A percentile compares a stretch with the other conserved stretches of the same genome.
phyloP scores from a whole-genome alignment of 2,329 filamentous ascomycete species.

The Xylariaceae sp. region DNA sequence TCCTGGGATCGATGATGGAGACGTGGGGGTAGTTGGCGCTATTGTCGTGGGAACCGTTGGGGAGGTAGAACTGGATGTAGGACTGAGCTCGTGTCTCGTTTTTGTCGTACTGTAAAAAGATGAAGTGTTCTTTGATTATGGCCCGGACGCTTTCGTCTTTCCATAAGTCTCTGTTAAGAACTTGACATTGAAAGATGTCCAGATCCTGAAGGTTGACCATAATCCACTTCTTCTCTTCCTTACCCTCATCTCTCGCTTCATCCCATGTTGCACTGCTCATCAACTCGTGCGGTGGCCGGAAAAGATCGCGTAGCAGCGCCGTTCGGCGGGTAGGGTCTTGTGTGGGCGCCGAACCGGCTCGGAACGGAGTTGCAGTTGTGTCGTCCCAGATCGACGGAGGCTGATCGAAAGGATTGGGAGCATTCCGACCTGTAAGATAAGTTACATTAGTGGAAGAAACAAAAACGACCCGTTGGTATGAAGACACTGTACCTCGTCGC shows the following conservation, averaged over 20 bases:
- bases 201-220: slow-evolving; percentile 93
- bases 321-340: slow-evolving; percentile 58
- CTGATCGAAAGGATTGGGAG: slow-evolving; percentile 30
- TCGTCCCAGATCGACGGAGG: slow-evolving; percentile 32
- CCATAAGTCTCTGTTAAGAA: slow-evolving; percentile 92
- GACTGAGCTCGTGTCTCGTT: slow-evolving; percentile 71
- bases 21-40: slow-evolving; percentile 93
- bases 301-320: slow-evolving; percentile 83
- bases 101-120: slow-evolving; percentile 93
- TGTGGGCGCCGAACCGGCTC: slow-evolving; percentile 30
- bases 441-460: slow-evolving; percentile 3
- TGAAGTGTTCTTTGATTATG: slow-evolving; percentile 84
- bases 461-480: neutral
- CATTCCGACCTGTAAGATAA: slow-evolving; percentile 7
- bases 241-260: slow-evolving; percentile 75
- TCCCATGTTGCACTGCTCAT: slow-evolving; percentile 81
- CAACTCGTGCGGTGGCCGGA: slow-evolving; percentile 84
- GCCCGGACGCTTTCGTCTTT: slow-evolving; percentile 74
- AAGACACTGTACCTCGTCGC: slow-evolving; percentile 27
- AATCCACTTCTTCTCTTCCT: slow-evolving; percentile 87
- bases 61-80: slow-evolving; percentile 89
- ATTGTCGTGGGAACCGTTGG: slow-evolving; percentile 63
- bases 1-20: slow-evolving; percentile 89
- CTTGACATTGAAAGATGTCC: slow-evolving; percentile 89
- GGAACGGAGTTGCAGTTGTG: slow-evolving; percentile 38